Evolutionary conservation across 306 rosid species (phyloP).

Genomic region (Cercis canadensis): DNA sequence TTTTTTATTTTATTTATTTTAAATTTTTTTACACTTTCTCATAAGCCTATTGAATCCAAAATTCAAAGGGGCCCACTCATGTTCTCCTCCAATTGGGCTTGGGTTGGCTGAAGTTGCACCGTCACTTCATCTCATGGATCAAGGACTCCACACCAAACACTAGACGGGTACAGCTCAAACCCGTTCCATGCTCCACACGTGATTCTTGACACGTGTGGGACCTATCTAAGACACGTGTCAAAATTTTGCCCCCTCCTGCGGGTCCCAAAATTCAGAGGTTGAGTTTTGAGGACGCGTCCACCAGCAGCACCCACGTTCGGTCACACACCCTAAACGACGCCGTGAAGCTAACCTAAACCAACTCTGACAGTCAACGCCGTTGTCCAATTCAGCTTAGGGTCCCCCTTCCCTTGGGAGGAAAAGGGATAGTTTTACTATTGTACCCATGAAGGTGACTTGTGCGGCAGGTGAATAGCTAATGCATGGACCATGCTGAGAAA

Average conservation of each 20-base stretch:
- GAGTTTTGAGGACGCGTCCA: slow-evolving; percentile 35
- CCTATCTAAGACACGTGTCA: background rate
- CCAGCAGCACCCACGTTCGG: background rate
- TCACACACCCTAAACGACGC: slow-evolving; percentile 40
- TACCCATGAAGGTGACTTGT: too few species aligned
- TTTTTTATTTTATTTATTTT: too few species aligned
- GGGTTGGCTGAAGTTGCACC: slow-evolving; percentile 2
- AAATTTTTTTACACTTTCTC: too few species aligned
- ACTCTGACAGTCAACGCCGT: slow-evolving; percentile 50
- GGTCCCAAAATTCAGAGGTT: slow-evolving; percentile 13
- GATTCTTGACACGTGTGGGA: background rate
- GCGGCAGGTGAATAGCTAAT: too few species aligned
- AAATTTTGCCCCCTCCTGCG: too few species aligned
- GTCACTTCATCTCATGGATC: slow-evolving; percentile 8
- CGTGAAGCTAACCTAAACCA: slow-evolving; percentile 39
- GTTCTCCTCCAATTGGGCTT: too few species aligned
- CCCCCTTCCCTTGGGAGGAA: background rate
- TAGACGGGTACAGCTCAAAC: background rate
- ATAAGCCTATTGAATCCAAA: too few species aligned
- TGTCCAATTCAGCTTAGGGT: background rate
- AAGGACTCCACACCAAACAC: background rate
- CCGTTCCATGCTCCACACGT: background rate
- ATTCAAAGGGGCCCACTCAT: too few species aligned
- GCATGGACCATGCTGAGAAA: too few species aligned
- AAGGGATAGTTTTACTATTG: too few species aligned